Conservation (phyloP, 257 asterid genomes). For the Solanum pinnatisectum region DNA sequence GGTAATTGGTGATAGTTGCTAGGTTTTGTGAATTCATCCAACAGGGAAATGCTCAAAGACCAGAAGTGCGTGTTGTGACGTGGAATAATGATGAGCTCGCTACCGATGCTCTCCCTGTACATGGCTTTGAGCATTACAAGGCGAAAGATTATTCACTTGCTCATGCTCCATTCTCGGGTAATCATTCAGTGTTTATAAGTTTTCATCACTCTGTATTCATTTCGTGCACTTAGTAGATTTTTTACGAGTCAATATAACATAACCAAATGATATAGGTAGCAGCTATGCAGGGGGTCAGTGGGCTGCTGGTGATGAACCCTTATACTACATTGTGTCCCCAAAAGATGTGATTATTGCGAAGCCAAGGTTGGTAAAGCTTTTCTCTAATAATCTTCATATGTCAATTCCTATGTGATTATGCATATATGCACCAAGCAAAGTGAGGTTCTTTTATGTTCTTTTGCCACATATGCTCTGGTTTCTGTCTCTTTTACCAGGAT, state of each 20-base stretch:
- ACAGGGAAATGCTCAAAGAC: slow-evolving; percentile 99
- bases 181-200: slow-evolving; percentile 9
- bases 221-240: not conserved
- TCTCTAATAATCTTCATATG: not conserved
- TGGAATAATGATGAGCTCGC: slow-evolving; percentile 91
- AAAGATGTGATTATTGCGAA: slow-evolving; percentile 98
- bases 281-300: slow-evolving; percentile 97
- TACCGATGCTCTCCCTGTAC: slow-evolving; percentile 94
- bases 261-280: slow-evolving; percentile 56
- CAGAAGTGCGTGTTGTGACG: slow-evolving; percentile 93
- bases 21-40: slow-evolving; percentile 12
- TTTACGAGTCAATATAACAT: not conserved
- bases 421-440: not conserved
- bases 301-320: slow-evolving; percentile 99
- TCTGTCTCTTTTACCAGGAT: not conserved
- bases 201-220: not conserved
- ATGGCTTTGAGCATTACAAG: slow-evolving; percentile 96
- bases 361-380: slow-evolving; percentile 66
- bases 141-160: slow-evolving; percentile 96
- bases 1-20: slow-evolving; percentile 1
- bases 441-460: not conserved
- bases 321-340: slow-evolving; percentile 89
- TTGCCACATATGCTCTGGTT: not conserved
- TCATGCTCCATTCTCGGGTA: slow-evolving; percentile 97
- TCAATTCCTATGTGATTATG: slow-evolving; percentile 2